Evolutionary conservation across 2,329 filamentous ascomycete species (phyloP).

Genomic region (Trichoderma sp.): DNA sequence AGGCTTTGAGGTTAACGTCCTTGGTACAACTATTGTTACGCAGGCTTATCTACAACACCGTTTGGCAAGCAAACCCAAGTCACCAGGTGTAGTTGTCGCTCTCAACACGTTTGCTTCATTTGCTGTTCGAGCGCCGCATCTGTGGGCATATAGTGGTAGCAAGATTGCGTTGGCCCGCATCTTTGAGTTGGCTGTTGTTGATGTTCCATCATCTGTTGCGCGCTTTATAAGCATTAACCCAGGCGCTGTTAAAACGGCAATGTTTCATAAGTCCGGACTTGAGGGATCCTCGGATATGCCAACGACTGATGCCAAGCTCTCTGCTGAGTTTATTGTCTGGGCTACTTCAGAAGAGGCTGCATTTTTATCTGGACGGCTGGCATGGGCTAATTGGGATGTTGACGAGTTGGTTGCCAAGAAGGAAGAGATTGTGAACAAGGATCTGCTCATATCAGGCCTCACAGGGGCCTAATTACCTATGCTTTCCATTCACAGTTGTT

Average conservation of each 20-base stretch:
- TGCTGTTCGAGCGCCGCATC: background rate
- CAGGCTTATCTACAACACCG: background rate
- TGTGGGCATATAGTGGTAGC: background rate
- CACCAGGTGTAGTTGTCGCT: background rate
- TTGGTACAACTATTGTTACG: background rate
- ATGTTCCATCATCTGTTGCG: background rate
- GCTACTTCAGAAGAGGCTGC: background rate
- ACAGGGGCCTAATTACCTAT: background rate
- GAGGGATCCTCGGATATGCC: background rate
- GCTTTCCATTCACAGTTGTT: background rate
- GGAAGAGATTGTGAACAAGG: background rate
- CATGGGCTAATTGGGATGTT: background rate
- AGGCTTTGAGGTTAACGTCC: background rate
- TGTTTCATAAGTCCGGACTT: background rate
- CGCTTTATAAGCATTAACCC: background rate
- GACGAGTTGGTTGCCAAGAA: background rate
- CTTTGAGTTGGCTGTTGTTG: background rate
- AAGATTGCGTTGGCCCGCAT: background rate
- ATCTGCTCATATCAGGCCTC: background rate
- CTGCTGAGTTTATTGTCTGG: background rate
- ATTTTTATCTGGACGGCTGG: background rate
- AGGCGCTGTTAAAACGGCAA: background rate
- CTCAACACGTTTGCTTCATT: background rate
- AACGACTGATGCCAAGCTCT: background rate
- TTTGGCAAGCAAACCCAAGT: background rate